Evolutionary conservation across 345 rosid species (phyloP), one percentile per base, ranked within the genome.

Genomic region (Gossypium longicalyx): DNA sequence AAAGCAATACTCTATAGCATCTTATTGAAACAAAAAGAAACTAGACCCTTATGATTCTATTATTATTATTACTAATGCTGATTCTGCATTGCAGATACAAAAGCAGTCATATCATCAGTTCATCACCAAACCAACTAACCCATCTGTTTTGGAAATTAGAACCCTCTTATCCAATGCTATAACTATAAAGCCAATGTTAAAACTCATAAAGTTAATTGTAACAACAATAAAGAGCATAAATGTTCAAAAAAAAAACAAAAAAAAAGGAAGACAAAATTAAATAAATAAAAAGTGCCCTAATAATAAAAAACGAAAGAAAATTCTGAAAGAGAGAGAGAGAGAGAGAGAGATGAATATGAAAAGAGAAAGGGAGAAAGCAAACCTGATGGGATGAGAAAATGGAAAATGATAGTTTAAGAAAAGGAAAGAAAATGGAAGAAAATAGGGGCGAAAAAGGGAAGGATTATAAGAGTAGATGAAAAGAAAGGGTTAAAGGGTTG

Each of bases 351-450:
- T 17, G 29, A 45, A 66, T 5, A 13, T 22, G 20, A 15, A 48
- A 51, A 69, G 41, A 17, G 53, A 44, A 44, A 67, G n/a, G 3
- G 12, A 11, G 47, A 67, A 67, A 2, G 47, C 47, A 17, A 70
- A 70, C 73, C 73, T 70, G 60, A 27, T 29, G 25, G 19, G 53
- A 9, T 4, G 47, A 70, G 59, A 52, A 49, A 49, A 69, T 20
- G 59, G 13, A 3, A 48, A 48, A 67, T 67, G 71, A 22, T 11
- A 4, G 27, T 47, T 22, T 6, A 45, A 66, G 43, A 25, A 49
- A 68, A 54, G 6, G 27, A n/a, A 53, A n/a, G 59, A 17, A 49
- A 68, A 54, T 4, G 27, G 19, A 53, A n/a, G 59, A 29, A 22
- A 47, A 7, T 13, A 44, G 15, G 41, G 27, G 22, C 17, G 51